phyloP scores from a whole-genome alignment of 1,284 basidiomycete species.

The Termitomyces sp. region DNA sequence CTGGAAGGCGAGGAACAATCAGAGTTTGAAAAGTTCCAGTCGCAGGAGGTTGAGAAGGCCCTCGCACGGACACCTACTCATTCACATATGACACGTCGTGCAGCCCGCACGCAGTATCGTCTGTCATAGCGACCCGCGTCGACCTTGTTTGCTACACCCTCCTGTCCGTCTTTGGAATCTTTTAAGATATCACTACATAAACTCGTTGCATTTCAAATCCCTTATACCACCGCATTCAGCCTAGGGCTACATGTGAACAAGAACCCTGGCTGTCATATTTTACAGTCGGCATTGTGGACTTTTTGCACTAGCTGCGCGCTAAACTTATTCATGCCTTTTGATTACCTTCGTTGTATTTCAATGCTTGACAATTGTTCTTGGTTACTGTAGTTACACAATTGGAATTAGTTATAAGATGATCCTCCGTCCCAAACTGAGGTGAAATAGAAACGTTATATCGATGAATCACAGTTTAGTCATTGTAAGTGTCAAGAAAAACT shows the following conservation, averaged over 20 bases:
- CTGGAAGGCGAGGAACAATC: slow-evolving; percentile 67
- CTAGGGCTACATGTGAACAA: not conserved
- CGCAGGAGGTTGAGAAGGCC: slow-evolving; percentile 19
- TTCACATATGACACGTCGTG: slow-evolving; percentile 11
- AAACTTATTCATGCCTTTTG: slow-evolving; percentile 5
- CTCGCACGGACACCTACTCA: slow-evolving; percentile 10
- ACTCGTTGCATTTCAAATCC: not conserved
- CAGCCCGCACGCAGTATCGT: slow-evolving; percentile 6
- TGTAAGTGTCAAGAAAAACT: slow-evolving; percentile 6
- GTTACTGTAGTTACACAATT: slow-evolving; percentile 6
- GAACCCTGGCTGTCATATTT: slow-evolving; percentile 1
- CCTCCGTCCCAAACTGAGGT: not conserved
- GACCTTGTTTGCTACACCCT: not conserved
- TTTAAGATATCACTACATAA: not conserved
- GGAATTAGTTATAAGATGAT: slow-evolving; percentile 6
- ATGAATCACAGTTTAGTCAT: not conserved
- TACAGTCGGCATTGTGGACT: slow-evolving; percentile 3
- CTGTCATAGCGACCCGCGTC: slow-evolving; percentile 8
- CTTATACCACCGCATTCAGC: slow-evolving; percentile 11
- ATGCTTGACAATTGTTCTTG: slow-evolving; percentile 8
- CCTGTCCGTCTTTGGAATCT: not conserved
- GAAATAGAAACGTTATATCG: not conserved
- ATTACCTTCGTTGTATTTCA: slow-evolving; percentile 7
- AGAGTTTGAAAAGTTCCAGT: slow-evolving; percentile 36
- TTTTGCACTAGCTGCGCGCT: not conserved